These are phyloP conservation scores for Aspergillus fructus DNA, from an alignment of 2,329 filamentous ascomycete species.

Conservation along the genomic window DNA sequence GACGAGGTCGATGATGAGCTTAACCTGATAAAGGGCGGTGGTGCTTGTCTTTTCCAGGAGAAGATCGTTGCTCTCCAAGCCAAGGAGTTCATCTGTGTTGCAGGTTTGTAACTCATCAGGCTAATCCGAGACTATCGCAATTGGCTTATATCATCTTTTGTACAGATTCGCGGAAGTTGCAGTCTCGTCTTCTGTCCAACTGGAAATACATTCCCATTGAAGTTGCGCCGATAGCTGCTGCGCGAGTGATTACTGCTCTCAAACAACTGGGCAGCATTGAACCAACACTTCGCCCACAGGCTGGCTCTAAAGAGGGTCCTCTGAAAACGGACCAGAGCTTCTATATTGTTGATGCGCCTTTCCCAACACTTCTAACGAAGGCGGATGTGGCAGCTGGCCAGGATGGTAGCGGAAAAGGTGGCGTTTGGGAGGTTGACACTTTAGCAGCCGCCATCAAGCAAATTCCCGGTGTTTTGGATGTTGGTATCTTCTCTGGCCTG, in stretches of 20 bases:
- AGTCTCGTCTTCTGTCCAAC: slow-evolving; percentile 66
- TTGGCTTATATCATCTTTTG: neutral
- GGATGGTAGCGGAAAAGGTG: slow-evolving; percentile 59
- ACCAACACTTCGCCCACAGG: slow-evolving; percentile 70
- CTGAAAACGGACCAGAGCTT: slow-evolving; percentile 83
- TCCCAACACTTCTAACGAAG: slow-evolving; percentile 68
- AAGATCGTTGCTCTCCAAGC: slow-evolving; percentile 87
- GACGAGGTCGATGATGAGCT: slow-evolving; percentile 94
- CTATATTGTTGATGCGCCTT: slow-evolving; percentile 90
- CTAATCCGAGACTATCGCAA: neutral
- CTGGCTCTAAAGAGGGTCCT: slow-evolving; percentile 76
- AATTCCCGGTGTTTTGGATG: slow-evolving; percentile 85
- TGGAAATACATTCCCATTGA: slow-evolving; percentile 93
- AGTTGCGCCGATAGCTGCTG: slow-evolving; percentile 80
- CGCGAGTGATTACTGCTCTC: slow-evolving; percentile 72
- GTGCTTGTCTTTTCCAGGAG: slow-evolving; percentile 96
- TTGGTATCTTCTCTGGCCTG: slow-evolving; percentile 82
- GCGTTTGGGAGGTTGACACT: slow-evolving; percentile 75
- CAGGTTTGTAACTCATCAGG: slow-evolving; percentile 55
- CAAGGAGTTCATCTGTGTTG: slow-evolving; percentile 83
- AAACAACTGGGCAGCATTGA: slow-evolving; percentile 68
- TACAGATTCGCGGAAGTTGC: slow-evolving; percentile 85
- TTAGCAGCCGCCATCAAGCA: slow-evolving; percentile 73
- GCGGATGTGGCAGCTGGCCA: slow-evolving; percentile 52
- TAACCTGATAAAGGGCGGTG: slow-evolving; percentile 97